Evolutionary conservation across 2,329 filamentous ascomycete species (phyloP).

Genomic region (Torrubiellomyces zombiae): DNA sequence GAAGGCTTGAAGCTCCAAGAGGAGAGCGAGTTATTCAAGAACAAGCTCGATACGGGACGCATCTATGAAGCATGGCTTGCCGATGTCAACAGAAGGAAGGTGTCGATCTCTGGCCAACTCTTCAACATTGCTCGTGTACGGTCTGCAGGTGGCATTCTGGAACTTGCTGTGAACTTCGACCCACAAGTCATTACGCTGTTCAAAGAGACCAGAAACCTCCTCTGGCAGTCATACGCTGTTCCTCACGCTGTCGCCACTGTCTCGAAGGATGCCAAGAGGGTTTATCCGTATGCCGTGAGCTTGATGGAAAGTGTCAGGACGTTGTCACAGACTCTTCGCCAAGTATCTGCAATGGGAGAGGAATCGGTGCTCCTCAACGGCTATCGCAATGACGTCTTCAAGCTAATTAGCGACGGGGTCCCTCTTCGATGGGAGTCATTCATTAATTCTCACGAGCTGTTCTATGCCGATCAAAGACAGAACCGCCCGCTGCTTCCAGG

Average conservation of each 20-base stretch:
- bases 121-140: slow-evolving; percentile 82
- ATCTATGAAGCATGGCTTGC: slow-evolving; percentile 94
- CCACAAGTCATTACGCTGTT: slow-evolving; percentile 93
- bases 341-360: slow-evolving; percentile 71
- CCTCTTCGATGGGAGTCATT: slow-evolving; percentile 95
- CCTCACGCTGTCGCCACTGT: slow-evolving; percentile 90
- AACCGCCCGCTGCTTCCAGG: slow-evolving; percentile 26
- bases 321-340: slow-evolving; percentile 70
- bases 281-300: slow-evolving; percentile 95
- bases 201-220: slow-evolving; percentile 92
- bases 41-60: slow-evolving; percentile 84
- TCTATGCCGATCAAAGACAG: slow-evolving; percentile 33
- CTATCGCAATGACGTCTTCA: slow-evolving; percentile 80
- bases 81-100: slow-evolving; percentile 74
- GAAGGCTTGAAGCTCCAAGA: slow-evolving; percentile 88
- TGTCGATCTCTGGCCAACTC: slow-evolving; percentile 80
- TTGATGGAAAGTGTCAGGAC: slow-evolving; percentile 98
- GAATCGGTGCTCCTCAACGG: slow-evolving; percentile 78
- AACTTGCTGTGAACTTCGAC: slow-evolving; percentile 91
- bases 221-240: slow-evolving; percentile 88
- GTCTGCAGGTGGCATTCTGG: slow-evolving; percentile 75
- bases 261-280: slow-evolving; percentile 95
- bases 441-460: slow-evolving; percentile 88
- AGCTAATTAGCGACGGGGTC: slow-evolving; percentile 69
- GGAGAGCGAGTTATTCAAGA: slow-evolving; percentile 85